Evolutionary conservation across 1,139 yeast species (phyloP), one percentile per base, ranked within the genome.

Genomic region (Candida dubliniensis): DNA sequence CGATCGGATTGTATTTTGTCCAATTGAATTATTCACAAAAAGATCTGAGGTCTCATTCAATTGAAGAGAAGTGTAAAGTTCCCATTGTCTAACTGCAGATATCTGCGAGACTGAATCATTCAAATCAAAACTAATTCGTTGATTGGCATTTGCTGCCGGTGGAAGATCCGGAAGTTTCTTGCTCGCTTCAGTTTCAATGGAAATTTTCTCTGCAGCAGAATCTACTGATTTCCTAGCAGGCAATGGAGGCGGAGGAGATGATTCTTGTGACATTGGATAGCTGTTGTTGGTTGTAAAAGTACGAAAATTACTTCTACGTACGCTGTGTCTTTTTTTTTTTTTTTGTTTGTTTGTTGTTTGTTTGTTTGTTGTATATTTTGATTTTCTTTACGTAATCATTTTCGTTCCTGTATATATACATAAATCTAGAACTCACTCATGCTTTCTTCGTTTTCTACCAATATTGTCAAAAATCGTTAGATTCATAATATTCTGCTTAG

Each of bases 31-130:
- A 29, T 26, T 39, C 10, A 59, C 49, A 46, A 65, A 63, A 10
- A 60, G 55, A 36, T 71, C 77, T 5, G 71, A 64, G 18, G 61
- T 56, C 46, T 72, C 74, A 47, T 69, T 68, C 64, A 69, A 60
- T 29, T 48, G 55, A 2, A 71, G 70, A n/a, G 65, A 55, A 7
- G 56, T 49, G 45, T 65, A 69, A 4, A 57, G 36, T 41, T 69
- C 73, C 40, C 58, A 52, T 47, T 72, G 76, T 47, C 77, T 56
- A 31, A 60, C 56, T 13, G 63, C 49, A n/a, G 66, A 58, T 13
- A 69, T 60, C 36, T 60, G 55, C 4, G 71, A 62, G 10, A 67
- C 51, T 12, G 55, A 50, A 44, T 67, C 68, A 12, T 45, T 34
- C 15, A 46, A 34, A 18, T 41, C 31, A 32, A 44, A 47, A 8